A percentile compares a stretch with the other conserved stretches of the same genome.
Conservation (phyloP, 1,139 yeast genomes). For the Casaregolazyma suthepensis region DNA sequence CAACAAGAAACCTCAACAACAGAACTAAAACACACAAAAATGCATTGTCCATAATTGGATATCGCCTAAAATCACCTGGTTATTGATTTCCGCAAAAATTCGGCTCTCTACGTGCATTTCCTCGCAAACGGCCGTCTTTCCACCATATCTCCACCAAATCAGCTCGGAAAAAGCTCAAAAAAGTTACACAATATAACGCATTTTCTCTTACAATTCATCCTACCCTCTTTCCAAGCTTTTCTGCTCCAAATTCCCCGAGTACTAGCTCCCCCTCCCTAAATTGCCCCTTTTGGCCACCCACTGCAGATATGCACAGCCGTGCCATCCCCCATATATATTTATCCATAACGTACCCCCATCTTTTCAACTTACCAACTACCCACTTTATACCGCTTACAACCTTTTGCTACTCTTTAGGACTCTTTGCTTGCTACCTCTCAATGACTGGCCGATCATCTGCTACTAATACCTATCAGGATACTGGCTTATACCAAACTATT, state of each 20-base stretch:
- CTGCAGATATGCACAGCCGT: neutral
- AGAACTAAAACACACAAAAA: too few relatives aligned
- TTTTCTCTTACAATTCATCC: too few relatives aligned
- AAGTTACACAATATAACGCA: too few relatives aligned
- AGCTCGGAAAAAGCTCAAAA: too few relatives aligned
- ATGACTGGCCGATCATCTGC: neutral
- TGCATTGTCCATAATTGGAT: too few relatives aligned
- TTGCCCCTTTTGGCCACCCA: neutral
- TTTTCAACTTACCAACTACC: neutral
- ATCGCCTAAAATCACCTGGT: too few relatives aligned
- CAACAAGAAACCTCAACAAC: too few relatives aligned
- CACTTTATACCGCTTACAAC: neutral
- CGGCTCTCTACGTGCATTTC: too few relatives aligned
- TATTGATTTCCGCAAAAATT: too few relatives aligned
- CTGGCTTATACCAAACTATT: neutral
- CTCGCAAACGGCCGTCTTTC: too few relatives aligned
- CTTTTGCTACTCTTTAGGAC: neutral
- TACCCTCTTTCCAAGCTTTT: neutral
- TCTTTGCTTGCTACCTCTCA: neutral
- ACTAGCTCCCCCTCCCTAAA: neutral
- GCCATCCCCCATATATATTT: neutral
- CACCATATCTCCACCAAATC: too few relatives aligned
- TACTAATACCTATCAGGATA: neutral
- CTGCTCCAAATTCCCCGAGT: neutral
- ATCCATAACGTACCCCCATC: neutral